Conservation (phyloP, 208 protist species). For the Leishmania lainsoni region DNA sequence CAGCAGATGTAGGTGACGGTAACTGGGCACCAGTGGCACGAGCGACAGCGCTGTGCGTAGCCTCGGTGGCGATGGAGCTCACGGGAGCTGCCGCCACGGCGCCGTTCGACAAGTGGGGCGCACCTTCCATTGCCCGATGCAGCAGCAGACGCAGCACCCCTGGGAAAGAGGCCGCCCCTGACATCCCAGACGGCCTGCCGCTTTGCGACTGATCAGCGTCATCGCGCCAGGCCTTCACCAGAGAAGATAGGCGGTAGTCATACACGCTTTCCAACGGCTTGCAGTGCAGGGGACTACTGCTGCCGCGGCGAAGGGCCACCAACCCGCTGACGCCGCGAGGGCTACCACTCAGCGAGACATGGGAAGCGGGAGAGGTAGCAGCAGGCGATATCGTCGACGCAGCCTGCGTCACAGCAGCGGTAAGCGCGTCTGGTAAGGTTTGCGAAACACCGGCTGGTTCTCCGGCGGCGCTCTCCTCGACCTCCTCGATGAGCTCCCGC, state of each 20-base stretch:
- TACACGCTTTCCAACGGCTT: constrained; percentile 11
- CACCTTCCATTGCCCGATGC: constrained; percentile 27
- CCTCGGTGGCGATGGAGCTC: background rate
- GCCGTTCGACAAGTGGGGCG: constrained; percentile 4
- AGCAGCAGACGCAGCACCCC: constrained; percentile 28
- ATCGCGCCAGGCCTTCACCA: constrained; percentile 6
- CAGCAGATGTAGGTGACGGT: background rate
- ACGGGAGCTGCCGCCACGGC: background rate
- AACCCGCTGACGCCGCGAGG: background rate
- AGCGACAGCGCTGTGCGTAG: background rate
- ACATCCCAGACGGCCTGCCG: background rate
- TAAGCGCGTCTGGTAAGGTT: constrained; percentile 1
- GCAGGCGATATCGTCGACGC: background rate
- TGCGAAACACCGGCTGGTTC: background rate
- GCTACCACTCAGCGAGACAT: background rate
- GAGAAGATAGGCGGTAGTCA: constrained; percentile 16
- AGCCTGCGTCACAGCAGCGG: constrained; percentile 7
- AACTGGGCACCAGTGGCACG: background rate
- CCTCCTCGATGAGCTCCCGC: constrained; percentile 26
- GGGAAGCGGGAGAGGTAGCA: background rate
- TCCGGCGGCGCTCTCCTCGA: constrained; percentile 7
- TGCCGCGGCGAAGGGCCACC: background rate
- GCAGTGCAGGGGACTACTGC: background rate
- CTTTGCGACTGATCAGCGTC: background rate
- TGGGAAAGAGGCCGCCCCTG: constrained; percentile 10